Evolutionary conservation across 345 rosid genomes (phyloP).

Genomic region (Corchorus olitorius): DNA sequence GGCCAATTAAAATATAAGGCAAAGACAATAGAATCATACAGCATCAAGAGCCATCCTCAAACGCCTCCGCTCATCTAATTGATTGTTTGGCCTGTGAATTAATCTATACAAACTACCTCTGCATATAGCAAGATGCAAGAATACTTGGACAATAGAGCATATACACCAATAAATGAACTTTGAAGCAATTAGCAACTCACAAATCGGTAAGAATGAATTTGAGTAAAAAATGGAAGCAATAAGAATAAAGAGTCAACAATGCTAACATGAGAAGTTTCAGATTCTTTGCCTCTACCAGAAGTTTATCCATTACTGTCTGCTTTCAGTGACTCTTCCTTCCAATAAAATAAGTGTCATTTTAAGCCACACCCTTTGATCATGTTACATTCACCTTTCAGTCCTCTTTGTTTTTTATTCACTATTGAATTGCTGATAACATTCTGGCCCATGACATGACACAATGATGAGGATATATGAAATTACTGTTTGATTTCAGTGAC

Average conservation of each 20-base stretch:
- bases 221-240: not conserved
- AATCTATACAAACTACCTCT: conserved; percentile 97
- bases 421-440: not conserved
- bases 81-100: conserved; percentile 90
- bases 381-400: conserved; percentile 5
- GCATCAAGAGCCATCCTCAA: conserved; percentile 96
- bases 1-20: conserved; percentile 6
- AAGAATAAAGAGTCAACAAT: conserved; percentile 2
- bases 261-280: conserved; percentile 2
- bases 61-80: conserved; percentile 87
- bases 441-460: not conserved
- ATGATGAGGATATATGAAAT: not conserved
- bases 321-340: conserved; percentile 9
- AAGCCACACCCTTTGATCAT: conserved; percentile 2
- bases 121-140: conserved; percentile 39
- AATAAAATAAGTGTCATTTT: not conserved
- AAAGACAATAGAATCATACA: conserved; percentile 47
- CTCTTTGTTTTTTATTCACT: not conserved
- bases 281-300: not conserved
- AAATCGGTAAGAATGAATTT: not conserved
- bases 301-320: not conserved
- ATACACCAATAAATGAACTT: conserved; percentile 3
- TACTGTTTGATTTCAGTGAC: not conserved
- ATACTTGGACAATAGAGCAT: not conserved
- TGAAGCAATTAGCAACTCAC: not conserved